A percentile compares a stretch with the other conserved stretches of the same genome.
These are phyloP conservation scores for Haplosporangium sp. DNA, from an alignment of 371 early-diverging fungal species.

Conservation along the genomic window DNA sequence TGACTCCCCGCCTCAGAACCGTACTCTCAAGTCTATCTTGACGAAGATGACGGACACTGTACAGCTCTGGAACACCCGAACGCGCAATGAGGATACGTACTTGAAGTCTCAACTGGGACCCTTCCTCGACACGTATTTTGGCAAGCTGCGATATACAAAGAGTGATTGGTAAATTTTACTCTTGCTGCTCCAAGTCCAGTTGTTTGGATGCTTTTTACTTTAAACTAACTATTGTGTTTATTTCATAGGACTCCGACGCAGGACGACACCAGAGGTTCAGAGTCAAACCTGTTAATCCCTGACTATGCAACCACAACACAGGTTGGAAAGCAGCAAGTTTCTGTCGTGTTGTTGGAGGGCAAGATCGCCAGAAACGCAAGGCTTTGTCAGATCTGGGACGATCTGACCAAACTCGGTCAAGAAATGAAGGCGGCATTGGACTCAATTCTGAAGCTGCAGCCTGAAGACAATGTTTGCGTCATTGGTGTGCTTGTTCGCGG, in stretches of 20 bases:
- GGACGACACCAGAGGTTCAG: constrained; percentile 18
- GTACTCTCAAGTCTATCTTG: constrained; percentile 34
- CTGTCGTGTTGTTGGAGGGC: constrained; percentile 27
- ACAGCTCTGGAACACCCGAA: constrained; percentile 29
- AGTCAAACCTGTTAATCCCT: constrained; percentile 20
- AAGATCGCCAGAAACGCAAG: constrained; percentile 26
- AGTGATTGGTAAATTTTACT: constrained; percentile 29
- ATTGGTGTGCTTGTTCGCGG: constrained; percentile 33
- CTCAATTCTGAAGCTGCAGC: constrained; percentile 34
- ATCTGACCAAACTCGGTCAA: constrained; percentile 21
- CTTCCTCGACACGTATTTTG: constrained; percentile 32
- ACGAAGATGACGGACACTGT: constrained; percentile 28
- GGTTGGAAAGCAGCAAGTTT: constrained; percentile 26
- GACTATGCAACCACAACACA: constrained; percentile 27
- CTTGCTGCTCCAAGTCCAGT: background rate
- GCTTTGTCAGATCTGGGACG: constrained; percentile 28
- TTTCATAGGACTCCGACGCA: constrained; percentile 25
- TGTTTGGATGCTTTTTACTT: constrained; percentile 1
- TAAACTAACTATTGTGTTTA: constrained; percentile 1
- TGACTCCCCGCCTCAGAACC: constrained; percentile 21
- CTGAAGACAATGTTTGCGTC: constrained; percentile 25
- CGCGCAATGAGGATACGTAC: constrained; percentile 35
- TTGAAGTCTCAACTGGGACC: constrained; percentile 27
- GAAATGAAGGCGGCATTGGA: constrained; percentile 33
- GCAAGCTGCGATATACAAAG: constrained; percentile 32